These are phyloP conservation scores for Yamadazyma laniorum DNA, from an alignment of 805 yeast genomes.

Conservation along the genomic window DNA sequence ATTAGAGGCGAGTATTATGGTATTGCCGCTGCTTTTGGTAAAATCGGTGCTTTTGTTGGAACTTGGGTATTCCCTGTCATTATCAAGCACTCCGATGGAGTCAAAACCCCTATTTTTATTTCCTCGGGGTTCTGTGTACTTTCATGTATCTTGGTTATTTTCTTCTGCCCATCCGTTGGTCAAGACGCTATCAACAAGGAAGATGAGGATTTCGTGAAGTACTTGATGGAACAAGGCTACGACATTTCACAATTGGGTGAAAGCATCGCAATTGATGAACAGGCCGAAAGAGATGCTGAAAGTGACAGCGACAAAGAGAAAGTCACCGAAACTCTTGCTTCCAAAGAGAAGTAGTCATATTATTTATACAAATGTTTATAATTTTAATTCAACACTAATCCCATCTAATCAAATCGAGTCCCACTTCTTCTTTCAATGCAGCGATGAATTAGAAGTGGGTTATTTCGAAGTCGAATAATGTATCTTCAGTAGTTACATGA, in stretches of 20 bases:
- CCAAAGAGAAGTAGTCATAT: constrained; percentile 1
- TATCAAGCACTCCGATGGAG: constrained; percentile 50
- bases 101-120: constrained; percentile 56
- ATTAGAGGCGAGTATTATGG: constrained; percentile 91
- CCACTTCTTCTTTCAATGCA: too few relatives aligned
- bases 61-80: constrained; percentile 85
- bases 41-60: constrained; percentile 90
- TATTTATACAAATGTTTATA: background rate
- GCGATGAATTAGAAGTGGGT: too few relatives aligned
- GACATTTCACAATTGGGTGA: constrained; percentile 62
- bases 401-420: too few relatives aligned
- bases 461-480: too few relatives aligned
- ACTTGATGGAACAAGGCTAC: constrained; percentile 66
- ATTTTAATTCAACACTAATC: background rate
- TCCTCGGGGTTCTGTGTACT: constrained; percentile 75
- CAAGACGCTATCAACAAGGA: constrained; percentile 81
- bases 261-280: constrained; percentile 3
- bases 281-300: constrained; percentile 2
- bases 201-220: constrained; percentile 67
- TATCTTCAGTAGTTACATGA: too few relatives aligned
- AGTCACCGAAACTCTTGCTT: background rate
- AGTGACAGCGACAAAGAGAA: constrained; percentile 7
- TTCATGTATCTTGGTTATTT: constrained; percentile 65
- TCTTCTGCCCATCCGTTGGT: constrained; percentile 76
- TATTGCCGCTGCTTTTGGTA: constrained; percentile 88